Percentiles rank a stretch among this genome's conserved stretches.
Evolutionary conservation across 192 early-diverging fungal species (phyloP).

Genomic region (Lobosporangium transversale): DNA sequence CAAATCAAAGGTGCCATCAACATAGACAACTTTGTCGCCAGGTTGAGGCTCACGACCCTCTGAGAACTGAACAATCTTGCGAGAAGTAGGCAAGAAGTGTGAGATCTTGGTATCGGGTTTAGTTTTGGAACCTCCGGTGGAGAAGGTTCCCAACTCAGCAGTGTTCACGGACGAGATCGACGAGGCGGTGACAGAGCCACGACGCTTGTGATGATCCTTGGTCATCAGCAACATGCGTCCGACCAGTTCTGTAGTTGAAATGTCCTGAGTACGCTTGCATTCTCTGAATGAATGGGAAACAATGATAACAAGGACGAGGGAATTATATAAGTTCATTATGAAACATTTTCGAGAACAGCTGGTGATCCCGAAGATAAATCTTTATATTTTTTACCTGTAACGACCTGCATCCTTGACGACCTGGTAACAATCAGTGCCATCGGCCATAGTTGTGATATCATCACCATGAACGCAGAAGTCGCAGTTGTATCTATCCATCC

Average conservation of each 20-base stretch:
- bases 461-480: slow-evolving; percentile 98
- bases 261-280: slow-evolving; percentile 94
- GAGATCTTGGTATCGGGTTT: slow-evolving; percentile 72
- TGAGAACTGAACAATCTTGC: slow-evolving; percentile 91
- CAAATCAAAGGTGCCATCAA: slow-evolving; percentile 96
- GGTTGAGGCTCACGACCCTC: slow-evolving; percentile 79
- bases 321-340: no score
- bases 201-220: slow-evolving; percentile 85
- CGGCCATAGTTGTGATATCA: slow-evolving; percentile 95
- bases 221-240: slow-evolving; percentile 95
- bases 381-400: no score
- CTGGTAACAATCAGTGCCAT: slow-evolving; percentile 97
- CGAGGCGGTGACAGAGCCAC: slow-evolving; percentile 51
- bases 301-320: neutral
- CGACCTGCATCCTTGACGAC: slow-evolving; percentile 93
- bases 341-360: no score
- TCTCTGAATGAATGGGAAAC: slow-evolving; percentile 57
- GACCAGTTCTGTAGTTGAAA: slow-evolving; percentile 97
- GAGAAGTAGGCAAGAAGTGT: slow-evolving; percentile 89
- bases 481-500: slow-evolving; percentile 85
- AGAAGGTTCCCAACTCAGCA: slow-evolving; percentile 69
- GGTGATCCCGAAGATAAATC: no score
- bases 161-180: slow-evolving; percentile 67
- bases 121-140: slow-evolving; percentile 56
- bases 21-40: slow-evolving; percentile 88